phyloP scores from a whole-genome alignment of 148 eudicot species.

The Polygonum aviculare region DNA sequence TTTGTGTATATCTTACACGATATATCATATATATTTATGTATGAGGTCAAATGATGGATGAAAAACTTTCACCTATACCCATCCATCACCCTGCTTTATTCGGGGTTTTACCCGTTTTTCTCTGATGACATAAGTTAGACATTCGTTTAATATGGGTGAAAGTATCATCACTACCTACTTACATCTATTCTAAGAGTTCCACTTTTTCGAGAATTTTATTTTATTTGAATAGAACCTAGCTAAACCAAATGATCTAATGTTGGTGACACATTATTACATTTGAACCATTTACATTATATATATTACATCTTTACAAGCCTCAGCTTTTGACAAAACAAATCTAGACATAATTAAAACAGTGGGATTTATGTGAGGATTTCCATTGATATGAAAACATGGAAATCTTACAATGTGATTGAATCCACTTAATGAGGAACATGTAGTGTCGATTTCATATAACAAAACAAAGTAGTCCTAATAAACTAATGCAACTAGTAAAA shows the following conservation, averaged over 20 bases:
- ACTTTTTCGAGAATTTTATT: no score
- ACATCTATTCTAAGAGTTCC: no score
- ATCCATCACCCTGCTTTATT: no score
- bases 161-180: no score
- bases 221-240: no score
- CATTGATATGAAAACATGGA: not conserved
- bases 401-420: conserved; percentile 5
- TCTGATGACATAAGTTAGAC: no score
- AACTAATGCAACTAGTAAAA: conserved; percentile 7
- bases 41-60: no score
- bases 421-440: conserved; percentile 11
- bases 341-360: not conserved
- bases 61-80: no score
- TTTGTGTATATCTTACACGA: no score
- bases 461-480: conserved; percentile 2
- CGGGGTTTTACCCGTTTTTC: no score
- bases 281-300: not conserved
- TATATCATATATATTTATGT: no score
- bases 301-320: not conserved
- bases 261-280: not conserved
- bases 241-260: not conserved
- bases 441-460: conserved; percentile 7
- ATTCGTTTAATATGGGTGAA: no score
- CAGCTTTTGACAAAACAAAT: not conserved
- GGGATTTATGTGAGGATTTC: not conserved